Evolutionary conservation across 345 rosid species (phyloP), one percentile per base, ranked within the genome.

Genomic region (Aquilaria sinensis): DNA sequence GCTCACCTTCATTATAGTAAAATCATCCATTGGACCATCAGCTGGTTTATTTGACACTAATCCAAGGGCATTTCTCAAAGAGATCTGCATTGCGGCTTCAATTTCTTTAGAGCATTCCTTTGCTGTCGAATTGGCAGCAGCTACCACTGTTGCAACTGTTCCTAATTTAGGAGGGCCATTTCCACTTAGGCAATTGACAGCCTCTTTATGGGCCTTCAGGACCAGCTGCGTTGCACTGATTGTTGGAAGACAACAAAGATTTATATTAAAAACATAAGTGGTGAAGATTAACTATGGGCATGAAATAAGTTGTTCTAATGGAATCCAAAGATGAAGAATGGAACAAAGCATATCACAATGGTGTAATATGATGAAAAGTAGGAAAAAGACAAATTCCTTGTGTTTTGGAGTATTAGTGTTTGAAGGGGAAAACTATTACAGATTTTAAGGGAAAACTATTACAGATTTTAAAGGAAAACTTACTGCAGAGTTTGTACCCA

Each of bases 81-180:
- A 89, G 53, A 95, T 79, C 80, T 95, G 96, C 97, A 95, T 95
- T 64, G 99, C 96, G 10, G 89, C 92, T 82, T 95, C 95, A 67
- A 95, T 95, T 76, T 95, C 99, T 79, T 83, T 95, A 55, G 99
- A 89, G 72, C 96, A 83, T 83, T 89, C 96, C 74, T 61, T 59
- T 30, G 99, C 96, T 34, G 94, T 95, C 68, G 99, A 91, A 85
- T 95, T 95, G 31, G 99, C 99, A 62, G 98, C 96, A 34, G 96
- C 93, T 72, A 95, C 98, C 53, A 91, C 97, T 13, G 97, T 68
- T 23, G 99, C 97, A 63, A 95, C 93, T 0, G 92, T 91, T 60
- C 99, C 97, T 60, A 95, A 72, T 72, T 85, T 91, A 57, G 96
- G 73, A 65, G 97, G 82, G 69, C 97, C 90, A 66, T 78, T 89